Evolutionary conservation across 2,329 filamentous ascomycete genomes (phyloP).

Genomic region (Ophiostoma triangulosporum): DNA sequence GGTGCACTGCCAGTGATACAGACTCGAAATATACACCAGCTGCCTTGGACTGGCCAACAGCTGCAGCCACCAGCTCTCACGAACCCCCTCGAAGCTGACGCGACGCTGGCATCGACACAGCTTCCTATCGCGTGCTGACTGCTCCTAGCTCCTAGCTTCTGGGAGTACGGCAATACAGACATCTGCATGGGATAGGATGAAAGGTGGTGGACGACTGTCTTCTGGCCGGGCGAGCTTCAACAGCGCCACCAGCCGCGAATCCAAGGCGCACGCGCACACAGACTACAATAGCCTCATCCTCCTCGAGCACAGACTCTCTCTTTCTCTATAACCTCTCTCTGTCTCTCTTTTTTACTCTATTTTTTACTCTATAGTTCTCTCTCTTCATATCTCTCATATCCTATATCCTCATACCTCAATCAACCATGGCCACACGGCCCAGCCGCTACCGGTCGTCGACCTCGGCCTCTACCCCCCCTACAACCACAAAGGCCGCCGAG

Average conservation of each 20-base stretch:
- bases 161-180: neutral
- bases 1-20: too few relatives aligned
- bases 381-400: neutral
- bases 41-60: too few relatives aligned
- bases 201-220: neutral
- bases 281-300: too few relatives aligned
- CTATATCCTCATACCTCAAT: neutral
- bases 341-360: neutral
- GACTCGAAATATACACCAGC: too few relatives aligned
- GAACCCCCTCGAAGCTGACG: neutral
- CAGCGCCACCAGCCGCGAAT: neutral
- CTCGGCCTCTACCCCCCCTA: conserved; percentile 40
- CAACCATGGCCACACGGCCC: conserved; percentile 24
- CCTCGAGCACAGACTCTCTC: neutral
- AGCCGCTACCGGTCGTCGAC: conserved; percentile 53
- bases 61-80: neutral
- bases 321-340: too few relatives aligned
- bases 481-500: conserved; percentile 46
- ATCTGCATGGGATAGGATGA: conserved; percentile 1
- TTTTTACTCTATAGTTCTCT: too few relatives aligned
- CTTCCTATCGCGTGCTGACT: neutral
- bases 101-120: too few relatives aligned
- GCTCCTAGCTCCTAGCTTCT: too few relatives aligned
- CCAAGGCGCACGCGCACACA: neutral
- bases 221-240: conserved; percentile 6